These are phyloP conservation scores for Astrothelium macrocarpum DNA, from an alignment of 495 filamentous ascomycete genomes.

Conservation along the genomic window DNA sequence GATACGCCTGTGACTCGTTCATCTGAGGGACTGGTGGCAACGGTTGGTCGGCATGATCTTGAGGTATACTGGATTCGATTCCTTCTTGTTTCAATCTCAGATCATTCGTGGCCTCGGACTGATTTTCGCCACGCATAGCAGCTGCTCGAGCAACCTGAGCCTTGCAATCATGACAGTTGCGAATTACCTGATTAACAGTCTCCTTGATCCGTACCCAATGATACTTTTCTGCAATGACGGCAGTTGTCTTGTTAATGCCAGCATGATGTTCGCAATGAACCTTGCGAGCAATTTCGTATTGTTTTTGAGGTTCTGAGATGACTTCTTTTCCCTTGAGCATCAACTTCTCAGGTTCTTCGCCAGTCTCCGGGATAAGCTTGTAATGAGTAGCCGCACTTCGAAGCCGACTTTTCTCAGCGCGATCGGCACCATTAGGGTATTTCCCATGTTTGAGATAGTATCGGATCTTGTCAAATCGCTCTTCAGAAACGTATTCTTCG, in stretches of 20 bases:
- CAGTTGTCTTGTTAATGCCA: conserved; percentile 97
- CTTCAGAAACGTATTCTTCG: conserved; percentile 87
- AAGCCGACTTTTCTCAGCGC: conserved; percentile 89
- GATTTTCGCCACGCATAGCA: not conserved
- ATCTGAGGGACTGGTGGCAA: not conserved
- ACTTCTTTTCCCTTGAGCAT: conserved; percentile 99
- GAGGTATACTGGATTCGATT: not conserved
- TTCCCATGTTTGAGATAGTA: conserved; percentile 93
- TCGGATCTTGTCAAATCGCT: conserved; percentile 96
- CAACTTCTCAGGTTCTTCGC: conserved; percentile 60
- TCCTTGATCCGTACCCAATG: conserved; percentile 99
- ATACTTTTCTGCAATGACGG: conserved; percentile 83
- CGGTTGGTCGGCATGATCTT: conserved; percentile 8
- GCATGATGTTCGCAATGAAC: conserved; percentile 73
- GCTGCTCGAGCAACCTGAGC: not conserved
- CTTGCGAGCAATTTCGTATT: conserved; percentile 77
- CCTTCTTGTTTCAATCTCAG: not conserved
- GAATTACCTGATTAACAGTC: conserved; percentile 88
- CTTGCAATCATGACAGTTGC: conserved; percentile 83
- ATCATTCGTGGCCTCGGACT: not conserved
- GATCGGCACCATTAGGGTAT: conserved; percentile 87
- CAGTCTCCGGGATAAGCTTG: conserved; percentile 51
- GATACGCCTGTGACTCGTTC: conserved; percentile 2
- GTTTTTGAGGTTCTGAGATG: conserved; percentile 77
- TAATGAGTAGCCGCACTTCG: conserved; percentile 93